Evolutionary conservation across 495 filamentous ascomycete genomes (phyloP).

Genomic region (Podospora comata): DNA sequence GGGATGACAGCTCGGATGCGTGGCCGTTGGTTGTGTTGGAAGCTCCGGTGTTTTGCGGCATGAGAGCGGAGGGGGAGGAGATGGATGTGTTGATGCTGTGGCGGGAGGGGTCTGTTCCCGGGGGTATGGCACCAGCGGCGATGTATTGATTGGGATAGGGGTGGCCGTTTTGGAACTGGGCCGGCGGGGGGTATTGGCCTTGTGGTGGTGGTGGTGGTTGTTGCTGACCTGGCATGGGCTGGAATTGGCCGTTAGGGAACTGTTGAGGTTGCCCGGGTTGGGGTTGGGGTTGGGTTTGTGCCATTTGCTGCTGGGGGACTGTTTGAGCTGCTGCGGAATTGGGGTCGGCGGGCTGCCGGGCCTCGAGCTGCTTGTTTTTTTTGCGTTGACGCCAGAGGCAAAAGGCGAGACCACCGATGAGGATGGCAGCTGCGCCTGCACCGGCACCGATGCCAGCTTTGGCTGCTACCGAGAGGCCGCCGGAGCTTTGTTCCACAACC

Average conservation of each 20-base stretch:
- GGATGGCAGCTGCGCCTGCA: conserved; percentile 22
- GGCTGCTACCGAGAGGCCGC: conserved; percentile 26
- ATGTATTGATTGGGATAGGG: not conserved
- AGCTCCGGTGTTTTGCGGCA: not conserved
- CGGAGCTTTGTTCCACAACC: conserved; percentile 13
- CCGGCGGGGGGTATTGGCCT: too few relatives aligned
- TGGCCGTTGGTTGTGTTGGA: not conserved
- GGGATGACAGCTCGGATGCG: not conserved
- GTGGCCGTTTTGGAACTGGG: not conserved
- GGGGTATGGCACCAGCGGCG: not conserved
- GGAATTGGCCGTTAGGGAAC: not conserved
- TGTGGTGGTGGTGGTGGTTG: too few relatives aligned
- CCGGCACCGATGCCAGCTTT: conserved; percentile 32
- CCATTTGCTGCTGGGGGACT: not conserved
- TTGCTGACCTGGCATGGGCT: not conserved
- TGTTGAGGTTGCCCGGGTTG: not conserved
- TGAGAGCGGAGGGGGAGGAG: not conserved
- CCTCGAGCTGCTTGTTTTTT: conserved; percentile 26
- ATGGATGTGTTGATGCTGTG: not conserved
- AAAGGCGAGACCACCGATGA: conserved; percentile 21
- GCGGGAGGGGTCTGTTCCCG: not conserved
- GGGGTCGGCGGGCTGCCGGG: not conserved
- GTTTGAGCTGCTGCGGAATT: not conserved
- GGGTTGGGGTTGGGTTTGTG: not conserved
- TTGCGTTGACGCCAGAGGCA: conserved; percentile 21